Evolutionary conservation across 108 stramenopile genomes (phyloP).

Genomic region (Nannochloropsis salina): DNA sequence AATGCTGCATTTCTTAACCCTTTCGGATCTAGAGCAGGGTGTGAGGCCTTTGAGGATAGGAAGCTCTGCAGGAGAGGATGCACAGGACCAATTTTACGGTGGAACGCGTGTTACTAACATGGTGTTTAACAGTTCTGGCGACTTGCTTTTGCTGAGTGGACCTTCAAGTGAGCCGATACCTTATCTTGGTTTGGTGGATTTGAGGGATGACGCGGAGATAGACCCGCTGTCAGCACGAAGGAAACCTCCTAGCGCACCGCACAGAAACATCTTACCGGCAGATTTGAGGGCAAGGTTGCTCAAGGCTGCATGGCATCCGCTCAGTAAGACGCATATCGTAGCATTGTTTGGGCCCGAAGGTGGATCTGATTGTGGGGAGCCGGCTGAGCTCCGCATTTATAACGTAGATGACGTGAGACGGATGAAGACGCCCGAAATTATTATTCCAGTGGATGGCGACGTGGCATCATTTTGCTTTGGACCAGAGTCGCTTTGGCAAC

Average conservation of each 20-base stretch:
- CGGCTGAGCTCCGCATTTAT: neutral
- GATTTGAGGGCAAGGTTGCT: neutral
- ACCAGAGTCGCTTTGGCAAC: neutral
- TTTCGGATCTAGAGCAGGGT: slow-evolving; percentile 1
- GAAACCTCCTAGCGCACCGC: neutral
- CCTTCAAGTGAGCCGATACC: neutral
- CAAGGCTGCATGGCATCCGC: slow-evolving; percentile 10
- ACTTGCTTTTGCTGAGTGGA: neutral
- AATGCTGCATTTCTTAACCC: slow-evolving; percentile 19
- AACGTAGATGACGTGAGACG: neutral
- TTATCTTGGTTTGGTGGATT: neutral
- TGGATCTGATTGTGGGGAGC: neutral
- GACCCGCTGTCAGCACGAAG: neutral
- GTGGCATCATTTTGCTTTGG: slow-evolving; percentile 10
- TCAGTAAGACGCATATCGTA: neutral
- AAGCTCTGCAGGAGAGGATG: neutral
- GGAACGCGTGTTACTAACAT: slow-evolving; percentile 4
- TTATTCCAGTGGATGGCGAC: slow-evolving; percentile 17
- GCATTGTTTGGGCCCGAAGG: neutral
- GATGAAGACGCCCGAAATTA: neutral
- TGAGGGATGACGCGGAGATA: neutral
- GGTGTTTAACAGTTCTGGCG: neutral
- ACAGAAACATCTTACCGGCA: neutral
- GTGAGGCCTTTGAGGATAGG: neutral
- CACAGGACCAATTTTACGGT: neutral